Base-by-base conservation (phyloP, 352 stramenopile genomes). In the Phytophthora nicotianae region DNA sequence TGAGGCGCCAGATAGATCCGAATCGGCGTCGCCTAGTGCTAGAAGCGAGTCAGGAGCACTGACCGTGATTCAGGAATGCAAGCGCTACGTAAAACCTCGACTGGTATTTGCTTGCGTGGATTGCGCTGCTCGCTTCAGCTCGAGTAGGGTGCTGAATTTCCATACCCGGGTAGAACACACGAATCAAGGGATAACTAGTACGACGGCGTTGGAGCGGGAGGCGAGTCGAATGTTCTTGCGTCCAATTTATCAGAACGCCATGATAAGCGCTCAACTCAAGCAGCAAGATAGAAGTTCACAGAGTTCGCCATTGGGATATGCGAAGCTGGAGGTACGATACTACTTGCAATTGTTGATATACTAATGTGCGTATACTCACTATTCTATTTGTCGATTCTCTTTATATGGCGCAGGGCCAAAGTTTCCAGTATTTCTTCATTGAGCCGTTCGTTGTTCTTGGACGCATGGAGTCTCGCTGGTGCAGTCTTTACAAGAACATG, bases 401-500 rank as follows among this genome's bases (percentile, higher is more conserved):
- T n/a, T n/a, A n/a, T 60, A 32, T 33, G 52, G 48, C 5, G 10
- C 65, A 91, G 75, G 82, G 83, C 26, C 47, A 40, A 21, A 62
- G 74, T 14, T 90, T 92, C 32, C 68, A 83, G 55, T 93, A 82
- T 45, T 93, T 83, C 52, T 74, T 95, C 41, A 72, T 93, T 26
- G 66, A 91, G 35, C 69, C 85, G 2, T 79, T 77, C 21, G 65
- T 86, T 11, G 70, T 91, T 8, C 74, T 96, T 23, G 87, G 87
- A 17, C 80, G 87, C 14, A 69, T 96, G 58, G 56, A 63, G 17
- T 48, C 67, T 19, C 33, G 40, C 8, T 96, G 85, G 85, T 61
- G 57, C 35, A 58, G 80, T 14, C 59, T 93, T 46, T 96, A 96
- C 70, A 65, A 75, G 24, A 33, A 62, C 8, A 47, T 90, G 6